These are phyloP conservation scores for Ophiocordyceps camponoti-floridani DNA, from an alignment of 2,329 filamentous ascomycete genomes.

Conservation along the genomic window DNA sequence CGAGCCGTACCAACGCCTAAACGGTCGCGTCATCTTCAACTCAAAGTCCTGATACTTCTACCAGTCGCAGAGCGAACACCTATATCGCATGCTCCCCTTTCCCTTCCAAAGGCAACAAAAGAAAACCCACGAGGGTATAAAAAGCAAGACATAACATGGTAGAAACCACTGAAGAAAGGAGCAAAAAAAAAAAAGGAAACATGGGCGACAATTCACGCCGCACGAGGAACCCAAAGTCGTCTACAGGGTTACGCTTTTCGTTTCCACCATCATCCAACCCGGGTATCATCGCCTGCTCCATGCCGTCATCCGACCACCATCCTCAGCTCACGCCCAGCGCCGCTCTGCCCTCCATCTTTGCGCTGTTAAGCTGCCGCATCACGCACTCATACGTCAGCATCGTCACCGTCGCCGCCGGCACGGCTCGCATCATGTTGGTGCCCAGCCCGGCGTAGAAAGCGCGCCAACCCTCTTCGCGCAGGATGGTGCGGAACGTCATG, in stretches of 20 bases:
- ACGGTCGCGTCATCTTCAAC: too few species aligned
- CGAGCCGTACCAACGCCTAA: not conserved
- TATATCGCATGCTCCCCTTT: too few species aligned
- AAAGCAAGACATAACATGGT: not conserved
- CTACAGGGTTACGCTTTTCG: constrained; percentile 8
- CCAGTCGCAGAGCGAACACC: too few species aligned
- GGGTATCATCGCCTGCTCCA: constrained; percentile 13
- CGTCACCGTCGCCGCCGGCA: constrained; percentile 89
- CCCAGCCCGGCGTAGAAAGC: constrained; percentile 96
- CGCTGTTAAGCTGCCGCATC: constrained; percentile 33
- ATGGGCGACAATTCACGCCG: not conserved
- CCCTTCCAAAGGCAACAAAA: too few species aligned
- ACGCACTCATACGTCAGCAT: constrained; percentile 90
- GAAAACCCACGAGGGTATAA: not conserved
- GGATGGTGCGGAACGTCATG: constrained; percentile 67
- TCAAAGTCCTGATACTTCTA: too few species aligned
- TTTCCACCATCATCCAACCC: constrained; percentile 7
- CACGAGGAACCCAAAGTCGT: constrained; percentile 6
- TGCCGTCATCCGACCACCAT: not conserved
- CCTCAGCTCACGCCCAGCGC: constrained; percentile 7
- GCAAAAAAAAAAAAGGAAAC: not conserved
- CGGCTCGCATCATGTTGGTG: constrained; percentile 90
- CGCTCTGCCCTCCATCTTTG: constrained; percentile 19
- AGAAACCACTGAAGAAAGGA: too few species aligned
- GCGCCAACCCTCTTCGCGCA: constrained; percentile 83